These are phyloP conservation scores for Colletotrichum zoysiae DNA, from an alignment of 2,329 filamentous ascomycete species.

Conservation along the genomic window DNA sequence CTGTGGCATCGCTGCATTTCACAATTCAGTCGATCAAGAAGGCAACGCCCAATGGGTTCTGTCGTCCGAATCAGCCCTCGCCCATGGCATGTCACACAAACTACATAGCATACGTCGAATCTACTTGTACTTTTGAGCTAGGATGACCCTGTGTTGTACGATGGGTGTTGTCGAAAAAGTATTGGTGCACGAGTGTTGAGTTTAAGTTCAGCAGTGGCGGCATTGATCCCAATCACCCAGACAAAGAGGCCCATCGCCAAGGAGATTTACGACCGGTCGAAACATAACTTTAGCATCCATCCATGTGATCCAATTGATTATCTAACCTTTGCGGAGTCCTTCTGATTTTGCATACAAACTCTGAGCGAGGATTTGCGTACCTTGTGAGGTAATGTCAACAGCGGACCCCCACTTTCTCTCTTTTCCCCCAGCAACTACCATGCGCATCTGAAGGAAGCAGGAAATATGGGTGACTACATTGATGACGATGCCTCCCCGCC, in stretches of 20 bases:
- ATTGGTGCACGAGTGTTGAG: neutral
- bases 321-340: neutral
- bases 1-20: no score
- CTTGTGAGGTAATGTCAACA: neutral
- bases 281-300: neutral
- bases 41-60: no score
- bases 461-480: neutral
- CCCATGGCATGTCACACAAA: neutral
- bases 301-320: neutral
- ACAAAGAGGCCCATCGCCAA: neutral
- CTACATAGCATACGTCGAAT: neutral
- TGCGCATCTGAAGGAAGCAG: neutral
- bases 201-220: neutral
- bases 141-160: neutral
- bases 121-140: neutral
- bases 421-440: neutral
- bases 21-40: no score
- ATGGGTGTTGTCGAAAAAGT: fast-evolving
- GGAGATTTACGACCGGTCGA: neutral
- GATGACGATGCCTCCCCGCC: neutral
- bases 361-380: neutral
- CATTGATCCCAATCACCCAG: neutral
- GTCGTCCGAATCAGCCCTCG: no score
- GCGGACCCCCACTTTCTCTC: neutral
- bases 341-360: neutral